Evolutionary conservation across 148 eudicot species (phyloP).

Genomic region (Persicaria maculosa): DNA sequence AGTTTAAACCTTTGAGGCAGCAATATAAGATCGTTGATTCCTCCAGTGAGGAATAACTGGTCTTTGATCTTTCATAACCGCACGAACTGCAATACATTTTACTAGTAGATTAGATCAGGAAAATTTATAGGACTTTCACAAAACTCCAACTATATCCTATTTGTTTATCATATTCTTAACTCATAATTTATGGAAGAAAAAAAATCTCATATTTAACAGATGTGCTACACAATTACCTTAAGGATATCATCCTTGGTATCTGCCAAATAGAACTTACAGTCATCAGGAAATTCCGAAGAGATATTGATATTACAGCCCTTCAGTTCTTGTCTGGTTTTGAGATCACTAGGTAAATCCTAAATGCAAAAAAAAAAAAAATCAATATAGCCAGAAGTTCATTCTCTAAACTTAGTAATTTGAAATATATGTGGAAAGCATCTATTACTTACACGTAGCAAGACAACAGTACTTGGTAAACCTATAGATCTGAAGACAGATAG

Average conservation of each 20-base stretch:
- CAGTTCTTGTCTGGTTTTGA: conserved; percentile 55
- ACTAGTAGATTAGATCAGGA: conserved; percentile 1
- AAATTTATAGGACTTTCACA: neutral
- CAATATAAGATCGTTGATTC: conserved; percentile 67
- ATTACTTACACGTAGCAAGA: conserved; percentile 77
- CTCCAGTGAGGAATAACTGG: conserved; percentile 74
- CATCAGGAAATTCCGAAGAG: conserved; percentile 77
- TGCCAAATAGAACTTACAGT: conserved; percentile 73
- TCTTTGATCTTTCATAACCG: conserved; percentile 79
- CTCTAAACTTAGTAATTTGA: neutral
- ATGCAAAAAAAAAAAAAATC: conserved; percentile 10
- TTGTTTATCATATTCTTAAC: neutral
- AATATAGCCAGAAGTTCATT: neutral
- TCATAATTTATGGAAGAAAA: neutral
- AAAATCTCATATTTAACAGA: neutral
- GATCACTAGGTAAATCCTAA: conserved; percentile 74
- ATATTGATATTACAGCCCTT: conserved; percentile 57
- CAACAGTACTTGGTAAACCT: conserved; percentile 75
- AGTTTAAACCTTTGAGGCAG: conserved; percentile 65
- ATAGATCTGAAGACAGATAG: conserved; percentile 83
- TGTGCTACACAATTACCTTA: conserved; percentile 38
- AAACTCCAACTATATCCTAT: neutral
- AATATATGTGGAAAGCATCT: neutral
- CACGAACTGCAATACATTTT: conserved; percentile 54
- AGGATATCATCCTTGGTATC: conserved; percentile 85